Conservation (phyloP, 2,329 filamentous ascomycete genomes). For the Colletotrichum sp. region DNA sequence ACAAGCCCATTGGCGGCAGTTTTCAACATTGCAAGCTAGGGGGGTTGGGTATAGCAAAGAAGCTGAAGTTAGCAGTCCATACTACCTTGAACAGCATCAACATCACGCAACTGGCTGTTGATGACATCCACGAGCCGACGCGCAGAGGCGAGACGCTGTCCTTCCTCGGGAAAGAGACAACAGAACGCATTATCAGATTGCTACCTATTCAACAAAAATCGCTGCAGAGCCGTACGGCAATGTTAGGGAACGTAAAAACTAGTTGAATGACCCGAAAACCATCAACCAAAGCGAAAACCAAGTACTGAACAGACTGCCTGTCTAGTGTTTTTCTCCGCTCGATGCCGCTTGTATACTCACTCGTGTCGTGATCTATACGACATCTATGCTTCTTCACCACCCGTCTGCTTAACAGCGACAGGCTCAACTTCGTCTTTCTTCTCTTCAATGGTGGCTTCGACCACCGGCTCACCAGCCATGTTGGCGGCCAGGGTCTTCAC, state of each 20-base stretch:
- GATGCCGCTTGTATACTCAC: constrained; percentile 7
- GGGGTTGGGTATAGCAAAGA: background rate
- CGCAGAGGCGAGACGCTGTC: constrained; percentile 19
- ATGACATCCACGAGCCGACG: constrained; percentile 16
- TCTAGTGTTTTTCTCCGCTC: constrained; percentile 18
- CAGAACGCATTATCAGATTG: constrained; percentile 22
- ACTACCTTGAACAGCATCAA: background rate
- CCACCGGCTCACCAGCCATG: constrained; percentile 48
- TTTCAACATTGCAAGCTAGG: background rate
- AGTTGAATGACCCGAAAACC: constrained; percentile 13
- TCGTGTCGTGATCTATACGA: background rate
- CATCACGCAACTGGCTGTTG: constrained; percentile 20
- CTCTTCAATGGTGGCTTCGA: constrained; percentile 42
- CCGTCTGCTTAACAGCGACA: constrained; percentile 36
- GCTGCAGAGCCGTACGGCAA: constrained; percentile 9
- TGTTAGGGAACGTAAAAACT: constrained; percentile 18
- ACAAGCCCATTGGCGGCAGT: background rate
- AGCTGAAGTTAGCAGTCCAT: background rate
- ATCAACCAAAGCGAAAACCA: background rate
- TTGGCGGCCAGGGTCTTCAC: constrained; percentile 44
- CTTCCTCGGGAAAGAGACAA: constrained; percentile 21
- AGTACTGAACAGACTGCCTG: background rate
- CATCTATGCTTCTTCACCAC: constrained; percentile 13
- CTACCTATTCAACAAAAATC: constrained; percentile 19
- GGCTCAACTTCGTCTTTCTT: constrained; percentile 40